Conservation (phyloP, 1,139 yeast genomes). For the Ogataea hybrid region DNA sequence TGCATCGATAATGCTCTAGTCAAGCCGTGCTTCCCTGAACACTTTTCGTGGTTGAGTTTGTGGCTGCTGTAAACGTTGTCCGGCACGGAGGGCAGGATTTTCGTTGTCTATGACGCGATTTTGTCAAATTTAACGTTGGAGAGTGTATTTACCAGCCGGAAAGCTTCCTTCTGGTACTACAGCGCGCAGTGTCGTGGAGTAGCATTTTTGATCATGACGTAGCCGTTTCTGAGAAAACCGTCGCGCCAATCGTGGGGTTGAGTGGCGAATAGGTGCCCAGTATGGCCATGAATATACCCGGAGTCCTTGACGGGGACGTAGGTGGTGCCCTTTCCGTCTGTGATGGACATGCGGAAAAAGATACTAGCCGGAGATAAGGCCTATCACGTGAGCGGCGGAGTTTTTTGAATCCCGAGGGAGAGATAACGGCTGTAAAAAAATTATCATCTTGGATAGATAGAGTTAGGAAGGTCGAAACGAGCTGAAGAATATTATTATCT, state of each 20-base stretch:
- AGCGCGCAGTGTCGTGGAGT: conserved; percentile 23
- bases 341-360: neutral
- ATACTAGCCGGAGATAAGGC: neutral
- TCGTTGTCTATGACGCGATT: conserved; percentile 25
- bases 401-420: neutral
- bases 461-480: neutral
- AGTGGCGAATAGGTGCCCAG: neutral
- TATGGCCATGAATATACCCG: neutral
- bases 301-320: neutral
- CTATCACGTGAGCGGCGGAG: neutral
- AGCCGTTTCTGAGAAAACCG: conserved; percentile 26
- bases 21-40: conserved; percentile 31
- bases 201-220: conserved; percentile 27
- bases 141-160: conserved; percentile 20
- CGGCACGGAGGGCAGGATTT: conserved; percentile 26
- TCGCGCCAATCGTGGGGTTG: conserved; percentile 26
- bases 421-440: neutral
- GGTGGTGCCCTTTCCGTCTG: neutral
- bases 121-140: conserved; percentile 25
- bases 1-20: conserved; percentile 22
- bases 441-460: neutral
- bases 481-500: neutral
- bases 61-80: conserved; percentile 19
- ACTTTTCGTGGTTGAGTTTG: conserved; percentile 26
- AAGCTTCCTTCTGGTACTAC: conserved; percentile 18